Evolutionary conservation across 106 monocot genomes (phyloP).

Genomic region (Vanilla planifolia): DNA sequence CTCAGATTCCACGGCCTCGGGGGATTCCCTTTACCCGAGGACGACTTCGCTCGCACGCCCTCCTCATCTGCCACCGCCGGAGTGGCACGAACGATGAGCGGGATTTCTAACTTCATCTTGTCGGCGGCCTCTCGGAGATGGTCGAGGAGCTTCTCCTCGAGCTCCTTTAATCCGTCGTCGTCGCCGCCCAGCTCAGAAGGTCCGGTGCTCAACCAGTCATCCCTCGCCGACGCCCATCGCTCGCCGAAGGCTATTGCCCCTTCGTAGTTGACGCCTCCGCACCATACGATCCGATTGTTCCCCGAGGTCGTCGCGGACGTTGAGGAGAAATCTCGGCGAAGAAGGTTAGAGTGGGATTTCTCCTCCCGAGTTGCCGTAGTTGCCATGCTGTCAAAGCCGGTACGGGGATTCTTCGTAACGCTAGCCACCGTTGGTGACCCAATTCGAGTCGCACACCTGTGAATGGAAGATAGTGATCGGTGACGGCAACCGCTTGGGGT

Average conservation of each 20-base stretch:
- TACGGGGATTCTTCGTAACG: neutral
- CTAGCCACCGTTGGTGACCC: neutral
- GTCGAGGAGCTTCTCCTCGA: constrained; percentile 31
- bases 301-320: neutral
- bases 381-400: neutral
- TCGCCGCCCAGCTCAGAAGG: neutral
- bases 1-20: neutral
- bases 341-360: constrained; percentile 2
- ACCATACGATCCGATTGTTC: neutral
- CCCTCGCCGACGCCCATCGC: neutral
- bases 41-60: neutral
- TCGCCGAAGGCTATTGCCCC: neutral
- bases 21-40: neutral
- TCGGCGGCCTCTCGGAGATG: constrained; percentile 30
- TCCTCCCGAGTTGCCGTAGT: neutral
- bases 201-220: too few relatives aligned
- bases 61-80: neutral
- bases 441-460: neutral
- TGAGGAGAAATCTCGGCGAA: constrained; percentile 7
- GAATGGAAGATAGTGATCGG: neutral
- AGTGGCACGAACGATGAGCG: neutral
- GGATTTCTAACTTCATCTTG: constrained; percentile 13
- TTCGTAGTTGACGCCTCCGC: neutral
- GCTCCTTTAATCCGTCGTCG: constrained; percentile 4
- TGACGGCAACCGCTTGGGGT: neutral